These are phyloP conservation scores for Aspergillus conjunctus DNA, from an alignment of 495 filamentous ascomycete genomes.

Conservation along the genomic window DNA sequence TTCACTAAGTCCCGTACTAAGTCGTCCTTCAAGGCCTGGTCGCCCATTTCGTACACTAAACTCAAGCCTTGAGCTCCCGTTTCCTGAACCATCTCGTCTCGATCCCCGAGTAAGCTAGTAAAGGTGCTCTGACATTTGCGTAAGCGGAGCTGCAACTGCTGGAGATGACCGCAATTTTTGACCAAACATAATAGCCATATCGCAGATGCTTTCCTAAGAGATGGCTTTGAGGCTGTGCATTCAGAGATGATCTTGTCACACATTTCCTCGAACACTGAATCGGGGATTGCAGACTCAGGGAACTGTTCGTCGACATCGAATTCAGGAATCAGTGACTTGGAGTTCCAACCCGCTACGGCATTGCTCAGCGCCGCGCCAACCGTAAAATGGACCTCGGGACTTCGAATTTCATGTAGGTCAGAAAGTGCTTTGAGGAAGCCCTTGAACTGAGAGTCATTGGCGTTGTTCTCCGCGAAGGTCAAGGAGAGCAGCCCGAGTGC, in stretches of 20 bases:
- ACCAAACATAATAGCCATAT: constrained; percentile 95
- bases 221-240: constrained; percentile 80
- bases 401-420: constrained; percentile 75
- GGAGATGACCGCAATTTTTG: constrained; percentile 79
- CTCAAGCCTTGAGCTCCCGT: constrained; percentile 88
- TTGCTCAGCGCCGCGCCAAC: constrained; percentile 83
- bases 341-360: constrained; percentile 77
- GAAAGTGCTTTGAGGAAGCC: constrained; percentile 65
- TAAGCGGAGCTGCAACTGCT: constrained; percentile 69
- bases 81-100: constrained; percentile 93
- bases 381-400: constrained; percentile 83
- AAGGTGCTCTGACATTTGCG: constrained; percentile 84
- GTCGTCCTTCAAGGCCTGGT: constrained; percentile 73
- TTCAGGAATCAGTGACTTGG: constrained; percentile 58
- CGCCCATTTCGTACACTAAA: constrained; percentile 89
- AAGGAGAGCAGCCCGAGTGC: constrained; percentile 68
- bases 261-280: constrained; percentile 53
- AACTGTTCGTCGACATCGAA: constrained; percentile 60
- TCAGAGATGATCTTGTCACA: constrained; percentile 70
- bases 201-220: constrained; percentile 81
- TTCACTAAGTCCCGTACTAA: constrained; percentile 83
- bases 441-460: constrained; percentile 31
- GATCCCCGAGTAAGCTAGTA: constrained; percentile 79
- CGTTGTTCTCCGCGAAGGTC: constrained; percentile 49
- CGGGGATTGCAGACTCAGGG: constrained; percentile 45